These are phyloP conservation scores for Mycena venus DNA, from an alignment of 768 basidiomycete species.

Conservation along the genomic window DNA sequence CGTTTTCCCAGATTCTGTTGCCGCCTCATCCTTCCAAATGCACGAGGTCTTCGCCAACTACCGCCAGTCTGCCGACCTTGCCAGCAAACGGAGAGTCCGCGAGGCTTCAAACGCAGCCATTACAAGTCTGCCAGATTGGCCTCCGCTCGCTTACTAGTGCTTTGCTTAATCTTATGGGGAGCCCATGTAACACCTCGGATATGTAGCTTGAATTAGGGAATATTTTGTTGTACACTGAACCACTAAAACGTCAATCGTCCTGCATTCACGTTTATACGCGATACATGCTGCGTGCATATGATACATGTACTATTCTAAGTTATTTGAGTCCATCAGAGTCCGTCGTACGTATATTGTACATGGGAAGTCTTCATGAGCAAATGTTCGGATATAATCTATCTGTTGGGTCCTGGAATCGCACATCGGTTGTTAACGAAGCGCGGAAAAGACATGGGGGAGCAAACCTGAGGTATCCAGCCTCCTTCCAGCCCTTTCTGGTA, in stretches of 20 bases:
- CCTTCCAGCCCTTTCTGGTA: constrained; percentile 80
- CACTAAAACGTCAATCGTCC: background rate
- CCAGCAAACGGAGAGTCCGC: constrained; percentile 81
- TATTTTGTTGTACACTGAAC: background rate
- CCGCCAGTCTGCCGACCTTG: constrained; percentile 77
- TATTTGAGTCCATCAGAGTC: background rate
- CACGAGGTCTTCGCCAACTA: constrained; percentile 81
- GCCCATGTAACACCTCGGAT: constrained; percentile 17
- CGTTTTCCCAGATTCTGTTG: constrained; percentile 64
- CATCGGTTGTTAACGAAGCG: background rate
- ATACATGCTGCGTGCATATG: constrained; percentile 14
- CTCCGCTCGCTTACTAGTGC: constrained; percentile 55
- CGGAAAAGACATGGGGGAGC: background rate
- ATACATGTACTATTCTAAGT: constrained; percentile 22
- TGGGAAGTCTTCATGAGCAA: constrained; percentile 54
- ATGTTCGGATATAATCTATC: constrained; percentile 74
- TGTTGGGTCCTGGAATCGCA: constrained; percentile 62
- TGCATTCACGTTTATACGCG: background rate
- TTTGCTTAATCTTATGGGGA: background rate
- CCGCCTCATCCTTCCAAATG: constrained; percentile 82
- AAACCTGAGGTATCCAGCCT: constrained; percentile 76
- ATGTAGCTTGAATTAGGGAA: background rate
- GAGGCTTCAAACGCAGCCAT: constrained; percentile 86
- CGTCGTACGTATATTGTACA: background rate
- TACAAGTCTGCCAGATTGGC: constrained; percentile 81